phyloP scores from a whole-genome alignment of 148 eudicot genomes.

The Salicornia ramosissima region DNA sequence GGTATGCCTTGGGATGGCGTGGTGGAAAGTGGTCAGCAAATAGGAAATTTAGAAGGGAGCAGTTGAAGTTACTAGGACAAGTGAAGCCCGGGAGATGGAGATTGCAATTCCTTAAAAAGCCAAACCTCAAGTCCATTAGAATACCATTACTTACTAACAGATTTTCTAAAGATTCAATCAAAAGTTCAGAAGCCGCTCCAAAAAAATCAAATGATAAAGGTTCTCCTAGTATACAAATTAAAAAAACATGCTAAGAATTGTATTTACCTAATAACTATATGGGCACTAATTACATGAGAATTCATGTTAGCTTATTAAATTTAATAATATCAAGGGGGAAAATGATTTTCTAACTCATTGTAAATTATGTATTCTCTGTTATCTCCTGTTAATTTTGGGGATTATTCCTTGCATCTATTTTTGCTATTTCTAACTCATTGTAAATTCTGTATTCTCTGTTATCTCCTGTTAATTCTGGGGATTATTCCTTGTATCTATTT shows the following conservation, averaged over 20 bases:
- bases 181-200: conserved; percentile 36
- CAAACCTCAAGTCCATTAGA: conserved; percentile 47
- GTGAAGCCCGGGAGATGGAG: conserved; percentile 70
- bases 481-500: too few relatives aligned
- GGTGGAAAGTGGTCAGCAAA: conserved; percentile 86
- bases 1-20: conserved; percentile 87
- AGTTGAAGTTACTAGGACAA: conserved; percentile 80
- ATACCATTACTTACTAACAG: conserved; percentile 46
- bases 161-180: conserved; percentile 34
- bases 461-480: too few relatives aligned
- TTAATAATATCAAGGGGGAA: neutral
- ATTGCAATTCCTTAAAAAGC: conserved; percentile 27
- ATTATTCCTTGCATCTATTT: too few relatives aligned
- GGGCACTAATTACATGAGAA: neutral
- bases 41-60: conserved; percentile 69
- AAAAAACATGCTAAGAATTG: conserved; percentile 14
- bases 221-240: conserved; percentile 14
- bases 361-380: too few relatives aligned
- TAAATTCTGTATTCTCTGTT: too few relatives aligned
- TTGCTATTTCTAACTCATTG: too few relatives aligned
- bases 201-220: conserved; percentile 38
- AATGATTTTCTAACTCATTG: too few relatives aligned
- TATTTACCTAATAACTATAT: neutral
- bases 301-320: neutral
- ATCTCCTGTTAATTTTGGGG: too few relatives aligned